Evolutionary conservation across 805 yeast genomes (phyloP), one percentile per base, ranked within the genome.

Genomic region (Saturnispora diversa): DNA sequence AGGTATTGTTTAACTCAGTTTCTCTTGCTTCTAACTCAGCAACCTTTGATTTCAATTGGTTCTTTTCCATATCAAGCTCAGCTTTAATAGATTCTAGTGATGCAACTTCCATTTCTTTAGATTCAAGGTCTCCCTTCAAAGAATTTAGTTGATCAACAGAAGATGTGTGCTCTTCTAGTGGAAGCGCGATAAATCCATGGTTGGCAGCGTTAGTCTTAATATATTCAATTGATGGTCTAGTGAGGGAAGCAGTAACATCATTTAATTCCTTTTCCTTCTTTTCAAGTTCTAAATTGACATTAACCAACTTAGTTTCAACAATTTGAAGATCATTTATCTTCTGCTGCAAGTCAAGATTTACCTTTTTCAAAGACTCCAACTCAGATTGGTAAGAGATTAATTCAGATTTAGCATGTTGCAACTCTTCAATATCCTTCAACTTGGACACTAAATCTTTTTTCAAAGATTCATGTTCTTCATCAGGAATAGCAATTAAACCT

Each of bases 401-500:
- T 9, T 31, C 24, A 3, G 31, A 11, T 21, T 27, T 23, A 17
- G 23, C 47, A n/a, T 27, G 11, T 24, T 39, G 40, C 5, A 47
- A 43, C 1, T 32, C n/a, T 2, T 44, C 36, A 23, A 46, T 25
- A 12, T 39, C 30, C 8, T 33, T 17, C 15, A 32, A 13, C 16
- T 23, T 33, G 3, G 5, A 2, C 5, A 24, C 30, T 5, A 44
- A 31, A n/a, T 43, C 32, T 4, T 30, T 29, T 15, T 45, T 35
- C 28, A 54, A 30, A 9, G 34, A 31, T n/a, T 46, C 38, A 26
- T 45, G 35, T 19, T 50, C 53, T 11, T 40, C 44, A 15, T 39
- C 40, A 10, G 53, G 38, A 7, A 56, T 16, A 2, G 49, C 42
- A 7, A 46, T 37, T 24, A 51, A 36, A 11, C 59, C 63, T 13